Conservation (phyloP, 331 rosid species). For the Saraca asoca region DNA sequence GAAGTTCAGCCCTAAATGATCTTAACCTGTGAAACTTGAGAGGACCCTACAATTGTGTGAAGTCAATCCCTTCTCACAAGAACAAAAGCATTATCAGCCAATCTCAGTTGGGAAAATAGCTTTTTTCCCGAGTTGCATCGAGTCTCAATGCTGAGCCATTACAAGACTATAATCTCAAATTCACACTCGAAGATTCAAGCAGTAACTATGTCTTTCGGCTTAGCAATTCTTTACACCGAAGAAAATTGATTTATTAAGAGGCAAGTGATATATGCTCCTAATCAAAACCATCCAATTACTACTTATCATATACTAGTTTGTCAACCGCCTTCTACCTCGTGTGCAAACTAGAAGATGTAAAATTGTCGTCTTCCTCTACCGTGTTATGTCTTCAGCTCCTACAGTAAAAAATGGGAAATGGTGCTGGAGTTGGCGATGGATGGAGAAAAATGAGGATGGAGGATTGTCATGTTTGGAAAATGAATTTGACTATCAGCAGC, state of each 20-base stretch:
- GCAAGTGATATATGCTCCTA: slow-evolving; percentile 6
- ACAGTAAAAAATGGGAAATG: slow-evolving; percentile 58
- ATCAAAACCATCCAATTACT: slow-evolving; percentile 27
- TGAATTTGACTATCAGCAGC: slow-evolving; percentile 56
- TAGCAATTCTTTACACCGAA: slow-evolving; percentile 33
- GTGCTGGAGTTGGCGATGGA: slow-evolving; percentile 43
- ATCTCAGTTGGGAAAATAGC: too few species aligned
- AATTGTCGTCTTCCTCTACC: slow-evolving; percentile 30
- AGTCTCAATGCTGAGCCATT: too few species aligned
- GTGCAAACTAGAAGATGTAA: slow-evolving; percentile 19
- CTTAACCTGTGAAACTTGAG: too few species aligned
- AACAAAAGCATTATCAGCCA: too few species aligned
- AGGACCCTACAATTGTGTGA: too few species aligned
- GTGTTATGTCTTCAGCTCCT: slow-evolving; percentile 47
- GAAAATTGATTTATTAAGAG: slow-evolving; percentile 33
- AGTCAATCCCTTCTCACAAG: too few species aligned
- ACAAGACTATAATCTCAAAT: slow-evolving; percentile 17
- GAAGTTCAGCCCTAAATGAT: too few species aligned
- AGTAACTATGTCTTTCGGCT: slow-evolving; percentile 16
- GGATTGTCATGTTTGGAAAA: slow-evolving; percentile 39
- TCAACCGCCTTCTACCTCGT: slow-evolving; percentile 15
- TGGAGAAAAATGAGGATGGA: slow-evolving; percentile 51
- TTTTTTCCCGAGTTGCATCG: too few species aligned
- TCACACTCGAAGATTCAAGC: neutral
- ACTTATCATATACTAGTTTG: neutral